These are phyloP conservation scores for Yarrowia hollandica DNA, from an alignment of 805 yeast genomes.

Conservation along the genomic window DNA sequence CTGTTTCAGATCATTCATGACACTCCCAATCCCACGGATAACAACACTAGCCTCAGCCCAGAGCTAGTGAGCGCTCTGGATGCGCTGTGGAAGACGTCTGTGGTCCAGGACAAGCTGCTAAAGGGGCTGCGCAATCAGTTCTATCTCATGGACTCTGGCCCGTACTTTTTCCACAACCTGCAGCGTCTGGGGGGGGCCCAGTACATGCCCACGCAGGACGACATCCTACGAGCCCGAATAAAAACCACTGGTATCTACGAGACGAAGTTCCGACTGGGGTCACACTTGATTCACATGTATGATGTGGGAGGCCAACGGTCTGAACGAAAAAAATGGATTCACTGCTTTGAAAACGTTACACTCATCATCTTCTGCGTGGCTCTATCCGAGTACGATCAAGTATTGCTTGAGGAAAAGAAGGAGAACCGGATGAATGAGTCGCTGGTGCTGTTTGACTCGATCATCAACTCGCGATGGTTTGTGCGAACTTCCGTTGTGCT, in stretches of 20 bases:
- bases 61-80: conserved; percentile 51
- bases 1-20: conserved; percentile 23
- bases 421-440: conserved; percentile 77
- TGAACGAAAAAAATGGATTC: conserved; percentile 96
- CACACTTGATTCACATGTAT: conserved; percentile 59
- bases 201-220: conserved; percentile 73
- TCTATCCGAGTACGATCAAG: conserved; percentile 86
- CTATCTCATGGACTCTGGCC: conserved; percentile 81
- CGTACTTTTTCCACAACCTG: conserved; percentile 64
- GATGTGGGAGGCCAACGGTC: conserved; percentile 97
- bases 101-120: conserved; percentile 55
- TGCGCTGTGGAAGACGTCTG: conserved; percentile 56
- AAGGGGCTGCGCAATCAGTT: conserved; percentile 60
- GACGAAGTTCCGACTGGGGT: conserved; percentile 72
- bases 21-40: conserved; percentile 17
- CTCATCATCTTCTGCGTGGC: conserved; percentile 89
- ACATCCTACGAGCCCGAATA: conserved; percentile 81
- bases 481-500: conserved; percentile 80
- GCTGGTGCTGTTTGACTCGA: conserved; percentile 80
- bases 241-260: conserved; percentile 93
- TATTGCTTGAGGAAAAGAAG: conserved; percentile 69
- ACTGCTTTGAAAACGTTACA: conserved; percentile 91
- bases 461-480: conserved; percentile 92
- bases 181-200: conserved; percentile 58
- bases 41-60: conserved; percentile 52